Evolutionary conservation across 148 eudicot species (phyloP), one percentile per base, ranked within the genome.

Genomic region (Linanthus parryae): DNA sequence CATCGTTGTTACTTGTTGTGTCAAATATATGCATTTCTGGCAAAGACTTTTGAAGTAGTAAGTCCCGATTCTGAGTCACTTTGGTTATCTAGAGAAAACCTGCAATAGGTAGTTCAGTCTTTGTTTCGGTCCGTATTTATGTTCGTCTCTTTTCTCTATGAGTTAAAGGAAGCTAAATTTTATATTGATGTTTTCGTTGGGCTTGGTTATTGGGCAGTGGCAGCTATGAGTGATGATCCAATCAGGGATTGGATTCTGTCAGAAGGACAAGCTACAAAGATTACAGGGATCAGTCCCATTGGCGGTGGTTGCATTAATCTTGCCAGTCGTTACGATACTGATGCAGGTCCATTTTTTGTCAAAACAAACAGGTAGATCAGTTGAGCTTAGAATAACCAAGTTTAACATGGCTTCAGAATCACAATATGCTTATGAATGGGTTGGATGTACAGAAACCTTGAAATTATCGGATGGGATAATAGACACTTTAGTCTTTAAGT

Each of bases 261-360:
- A 23, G 84, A 86, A 71, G 97, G 95, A 44, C 83, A 91, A 55
- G 97, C 97, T 8, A 86, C 71, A 16, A 36, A 81, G 47, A 91
- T 91, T 41, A 81, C 70, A 7, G 65, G 74, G 28, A 80, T 76
- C 44, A 70, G 82, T 57, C 67, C 97, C 38, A 56, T 91, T 58
- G 97, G 97, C 39, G 95, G 97, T 66, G 97, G 97, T 60, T 91
- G 97, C 63, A 86, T 91, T 59, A 91, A 91, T 74, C 75, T 60
- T 61, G 97, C 97, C 30, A 73, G 54, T 50, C 82, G 81, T 49
- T 83, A 91, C 22, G 89, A 86, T 63, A 83, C 97, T 20, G 87
- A 91, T 81, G 95, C 69, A 36, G 95, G 95, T 60, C 71, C 84
- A 48, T 86, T 91, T 78, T 91, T 91, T 62, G 95, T 91, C 47